Evolutionary conservation across 306 rosid genomes (phyloP).

Genomic region (Casuarina equisetifolia): DNA sequence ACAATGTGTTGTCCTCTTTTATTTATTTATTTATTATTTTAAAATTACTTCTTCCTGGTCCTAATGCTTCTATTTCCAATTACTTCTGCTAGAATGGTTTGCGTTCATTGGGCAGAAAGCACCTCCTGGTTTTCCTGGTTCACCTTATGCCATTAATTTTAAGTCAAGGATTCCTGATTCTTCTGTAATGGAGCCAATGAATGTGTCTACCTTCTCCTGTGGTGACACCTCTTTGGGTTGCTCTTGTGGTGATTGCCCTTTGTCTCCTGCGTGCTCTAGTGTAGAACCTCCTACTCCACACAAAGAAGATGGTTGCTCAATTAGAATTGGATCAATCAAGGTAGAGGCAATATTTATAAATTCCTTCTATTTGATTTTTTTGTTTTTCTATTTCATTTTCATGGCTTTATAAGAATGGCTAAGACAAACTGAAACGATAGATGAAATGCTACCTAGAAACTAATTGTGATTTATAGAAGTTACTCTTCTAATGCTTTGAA

Average conservation of each 20-base stretch:
- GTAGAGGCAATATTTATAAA: constrained; percentile 37
- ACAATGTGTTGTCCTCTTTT: constrained; percentile 13
- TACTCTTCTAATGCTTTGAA: constrained; percentile 23
- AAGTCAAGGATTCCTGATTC: constrained; percentile 47
- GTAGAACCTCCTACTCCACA: constrained; percentile 73
- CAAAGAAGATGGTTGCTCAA: constrained; percentile 58
- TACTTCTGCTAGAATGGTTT: constrained; percentile 70
- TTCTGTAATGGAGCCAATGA: constrained; percentile 76
- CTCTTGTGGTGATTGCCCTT: constrained; percentile 98
- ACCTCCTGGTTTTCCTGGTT: constrained; percentile 80
- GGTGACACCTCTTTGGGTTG: constrained; percentile 91
- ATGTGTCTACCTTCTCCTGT: constrained; percentile 74
- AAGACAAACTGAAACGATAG: neutral
- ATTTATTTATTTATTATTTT: constrained; percentile 4
- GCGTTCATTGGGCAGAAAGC: constrained; percentile 81
- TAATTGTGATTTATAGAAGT: neutral
- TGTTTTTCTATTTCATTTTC: constrained; percentile 7
- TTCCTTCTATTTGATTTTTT: constrained; percentile 18
- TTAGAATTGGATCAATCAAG: constrained; percentile 71
- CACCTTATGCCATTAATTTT: constrained; percentile 80
- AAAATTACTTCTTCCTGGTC: constrained; percentile 10
- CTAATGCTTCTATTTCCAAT: constrained; percentile 33
- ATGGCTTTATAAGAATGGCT: too few relatives aligned
- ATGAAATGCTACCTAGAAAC: constrained; percentile 7
- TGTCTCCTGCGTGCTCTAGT: constrained; percentile 64